Conservation (phyloP, 1,284 basidiomycete species). For the Puccinia triticina region DNA sequence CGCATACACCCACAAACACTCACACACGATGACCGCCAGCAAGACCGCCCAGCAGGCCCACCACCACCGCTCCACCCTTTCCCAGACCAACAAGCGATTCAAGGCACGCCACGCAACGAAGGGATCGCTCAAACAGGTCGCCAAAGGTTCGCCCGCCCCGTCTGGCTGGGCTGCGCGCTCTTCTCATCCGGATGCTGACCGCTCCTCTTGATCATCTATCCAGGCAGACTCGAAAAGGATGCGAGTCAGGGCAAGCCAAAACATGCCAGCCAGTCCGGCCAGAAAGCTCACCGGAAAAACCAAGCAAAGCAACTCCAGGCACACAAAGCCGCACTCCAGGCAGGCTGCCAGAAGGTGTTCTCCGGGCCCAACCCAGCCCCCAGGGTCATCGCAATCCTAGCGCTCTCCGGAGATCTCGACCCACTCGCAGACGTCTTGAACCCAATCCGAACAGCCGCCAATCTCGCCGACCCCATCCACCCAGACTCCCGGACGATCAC, state of each 20-base stretch:
- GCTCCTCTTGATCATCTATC: not conserved
- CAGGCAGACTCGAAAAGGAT: conserved; percentile 46
- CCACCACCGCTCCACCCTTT: conserved; percentile 49
- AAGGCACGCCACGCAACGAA: conserved; percentile 37
- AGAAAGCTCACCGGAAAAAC: conserved; percentile 39
- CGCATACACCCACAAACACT: too few relatives aligned
- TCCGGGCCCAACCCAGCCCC: conserved; percentile 40
- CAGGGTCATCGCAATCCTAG: conserved; percentile 33
- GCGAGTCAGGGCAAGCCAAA: conserved; percentile 6
- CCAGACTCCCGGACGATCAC: conserved; percentile 13
- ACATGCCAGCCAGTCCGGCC: conserved; percentile 4
- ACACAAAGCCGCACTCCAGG: conserved; percentile 30
- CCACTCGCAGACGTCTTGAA: conserved; percentile 12
- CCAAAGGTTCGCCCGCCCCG: conserved; percentile 1
- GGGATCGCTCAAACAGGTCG: conserved; percentile 36
- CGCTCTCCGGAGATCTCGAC: conserved; percentile 38
- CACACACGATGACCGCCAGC: conserved; percentile 5
- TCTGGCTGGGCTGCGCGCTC: not conserved
- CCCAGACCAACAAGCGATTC: conserved; percentile 47
- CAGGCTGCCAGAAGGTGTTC: conserved; percentile 30
- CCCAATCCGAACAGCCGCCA: not conserved
- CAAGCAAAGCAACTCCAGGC: conserved; percentile 41
- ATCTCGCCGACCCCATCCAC: conserved; percentile 9
- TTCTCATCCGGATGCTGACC: not conserved
- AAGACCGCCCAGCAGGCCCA: conserved; percentile 8